A percentile compares a stretch with the other conserved stretches of the same genome.
These are phyloP conservation scores for Salvia sclarea DNA, from an alignment of 305 asterid species.

Conservation along the genomic window DNA sequence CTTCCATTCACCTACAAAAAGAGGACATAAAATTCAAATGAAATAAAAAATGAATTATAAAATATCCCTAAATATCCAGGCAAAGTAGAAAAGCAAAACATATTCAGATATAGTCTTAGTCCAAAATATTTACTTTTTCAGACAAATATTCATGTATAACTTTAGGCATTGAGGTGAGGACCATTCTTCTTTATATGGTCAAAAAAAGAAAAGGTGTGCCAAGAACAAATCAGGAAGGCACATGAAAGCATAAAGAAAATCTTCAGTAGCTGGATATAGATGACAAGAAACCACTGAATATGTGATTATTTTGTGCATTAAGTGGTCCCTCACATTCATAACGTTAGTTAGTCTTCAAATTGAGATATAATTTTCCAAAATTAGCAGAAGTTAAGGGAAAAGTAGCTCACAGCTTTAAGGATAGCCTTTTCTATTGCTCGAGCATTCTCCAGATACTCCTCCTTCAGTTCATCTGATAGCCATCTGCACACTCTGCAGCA, in stretches of 20 bases:
- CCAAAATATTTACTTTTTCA: not conserved
- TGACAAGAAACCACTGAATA: not conserved
- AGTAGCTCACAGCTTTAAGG: constrained; percentile 70
- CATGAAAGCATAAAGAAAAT: not conserved
- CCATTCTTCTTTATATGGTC: not conserved
- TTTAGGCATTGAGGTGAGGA: constrained; percentile 18
- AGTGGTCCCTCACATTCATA: constrained; percentile 4
- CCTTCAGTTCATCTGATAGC: constrained; percentile 65
- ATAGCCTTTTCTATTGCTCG: constrained; percentile 62
- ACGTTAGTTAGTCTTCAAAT: not conserved
- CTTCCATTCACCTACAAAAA: constrained; percentile 67
- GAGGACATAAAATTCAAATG: not conserved
- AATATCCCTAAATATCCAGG: constrained; percentile 1
- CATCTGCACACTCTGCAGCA: constrained; percentile 69
- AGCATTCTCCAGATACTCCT: constrained; percentile 60
- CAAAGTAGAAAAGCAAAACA: not conserved
- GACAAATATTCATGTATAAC: constrained; percentile 2
- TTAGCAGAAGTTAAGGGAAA: constrained; percentile 29
- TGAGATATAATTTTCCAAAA: not conserved
- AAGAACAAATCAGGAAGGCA: constrained; percentile 2
- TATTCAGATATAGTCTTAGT: no score
- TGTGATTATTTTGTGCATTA: constrained; percentile 2
- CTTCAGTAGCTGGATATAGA: constrained; percentile 4
- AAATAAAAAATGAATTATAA: not conserved
- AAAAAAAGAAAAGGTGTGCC: not conserved